These are phyloP conservation scores for Mortierella sp. DNA, from an alignment of 371 early-diverging fungal species.

Conservation along the genomic window DNA sequence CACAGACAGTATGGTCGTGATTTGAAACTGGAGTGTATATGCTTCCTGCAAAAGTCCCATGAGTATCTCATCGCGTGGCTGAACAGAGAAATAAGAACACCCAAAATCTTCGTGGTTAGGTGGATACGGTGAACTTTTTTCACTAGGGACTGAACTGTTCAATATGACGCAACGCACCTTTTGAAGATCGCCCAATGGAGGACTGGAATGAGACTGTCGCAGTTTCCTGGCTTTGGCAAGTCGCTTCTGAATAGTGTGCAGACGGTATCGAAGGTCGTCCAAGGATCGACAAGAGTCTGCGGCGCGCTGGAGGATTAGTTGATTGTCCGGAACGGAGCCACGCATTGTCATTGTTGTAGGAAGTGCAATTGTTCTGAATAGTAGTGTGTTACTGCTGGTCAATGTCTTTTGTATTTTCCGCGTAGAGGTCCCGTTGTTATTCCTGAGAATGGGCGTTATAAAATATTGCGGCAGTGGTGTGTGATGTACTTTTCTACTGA, in stretches of 20 bases:
- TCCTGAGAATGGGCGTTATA: too few species aligned
- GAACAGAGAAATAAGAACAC: neutral
- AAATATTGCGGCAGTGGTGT: too few species aligned
- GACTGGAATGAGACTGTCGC: neutral
- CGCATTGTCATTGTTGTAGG: neutral
- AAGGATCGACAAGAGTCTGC: conserved; percentile 35
- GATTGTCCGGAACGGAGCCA: conserved; percentile 27
- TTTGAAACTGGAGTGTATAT: conserved; percentile 49
- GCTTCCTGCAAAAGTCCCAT: conserved; percentile 41
- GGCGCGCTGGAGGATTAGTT: conserved; percentile 43
- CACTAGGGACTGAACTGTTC: too few species aligned
- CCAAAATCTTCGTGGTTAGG: too few species aligned
- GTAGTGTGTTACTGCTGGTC: too few species aligned
- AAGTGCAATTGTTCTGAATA: neutral
- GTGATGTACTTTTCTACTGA: too few species aligned
- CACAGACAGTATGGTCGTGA: conserved; percentile 34
- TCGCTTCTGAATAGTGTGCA: conserved; percentile 35
- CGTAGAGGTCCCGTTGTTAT: too few species aligned
- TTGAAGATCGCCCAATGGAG: too few species aligned
- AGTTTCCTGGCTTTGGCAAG: conserved; percentile 20
- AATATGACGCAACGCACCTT: too few species aligned
- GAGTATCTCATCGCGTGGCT: conserved; percentile 22
- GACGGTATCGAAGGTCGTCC: conserved; percentile 37
- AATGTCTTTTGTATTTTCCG: too few species aligned
- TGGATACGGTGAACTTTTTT: too few species aligned